phyloP scores from a whole-genome alignment of 2,329 filamentous ascomycete genomes.

The Diaporthe sp. region DNA sequence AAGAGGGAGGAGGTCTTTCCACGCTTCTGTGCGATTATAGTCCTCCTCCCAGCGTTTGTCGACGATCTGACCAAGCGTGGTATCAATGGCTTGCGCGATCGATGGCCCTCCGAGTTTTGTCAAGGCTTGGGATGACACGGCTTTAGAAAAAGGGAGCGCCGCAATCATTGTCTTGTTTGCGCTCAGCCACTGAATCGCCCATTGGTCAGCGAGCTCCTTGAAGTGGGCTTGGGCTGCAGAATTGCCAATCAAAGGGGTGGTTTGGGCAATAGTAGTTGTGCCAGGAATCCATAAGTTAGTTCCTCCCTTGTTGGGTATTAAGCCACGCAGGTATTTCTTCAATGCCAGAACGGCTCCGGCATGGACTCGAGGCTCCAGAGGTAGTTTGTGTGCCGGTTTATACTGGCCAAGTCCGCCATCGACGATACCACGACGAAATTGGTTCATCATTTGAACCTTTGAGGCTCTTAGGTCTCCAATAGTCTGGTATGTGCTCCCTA shows the following conservation, averaged over 20 bases:
- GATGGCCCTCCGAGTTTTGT: not conserved
- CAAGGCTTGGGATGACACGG: not conserved
- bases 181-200: not conserved
- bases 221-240: not conserved
- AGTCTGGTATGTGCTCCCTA: not conserved
- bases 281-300: not conserved
- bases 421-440: not conserved
- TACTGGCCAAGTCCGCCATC: not conserved
- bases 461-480: not conserved
- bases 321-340: not conserved
- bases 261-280: not conserved
- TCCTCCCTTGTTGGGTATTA: not conserved
- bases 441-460: not conserved
- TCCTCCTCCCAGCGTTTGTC: not conserved
- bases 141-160: not conserved
- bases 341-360: not conserved
- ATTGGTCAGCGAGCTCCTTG: not conserved
- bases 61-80: not conserved
- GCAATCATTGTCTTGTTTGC: not conserved
- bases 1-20: not conserved
- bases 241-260: not conserved
- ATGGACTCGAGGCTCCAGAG: not conserved
- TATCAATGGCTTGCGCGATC: not conserved
- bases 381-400: not conserved
- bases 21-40: not conserved